Evolutionary conservation across 202 grass and related monocot genomes (phyloP).

Genomic region (Hordeum pubiflorum): DNA sequence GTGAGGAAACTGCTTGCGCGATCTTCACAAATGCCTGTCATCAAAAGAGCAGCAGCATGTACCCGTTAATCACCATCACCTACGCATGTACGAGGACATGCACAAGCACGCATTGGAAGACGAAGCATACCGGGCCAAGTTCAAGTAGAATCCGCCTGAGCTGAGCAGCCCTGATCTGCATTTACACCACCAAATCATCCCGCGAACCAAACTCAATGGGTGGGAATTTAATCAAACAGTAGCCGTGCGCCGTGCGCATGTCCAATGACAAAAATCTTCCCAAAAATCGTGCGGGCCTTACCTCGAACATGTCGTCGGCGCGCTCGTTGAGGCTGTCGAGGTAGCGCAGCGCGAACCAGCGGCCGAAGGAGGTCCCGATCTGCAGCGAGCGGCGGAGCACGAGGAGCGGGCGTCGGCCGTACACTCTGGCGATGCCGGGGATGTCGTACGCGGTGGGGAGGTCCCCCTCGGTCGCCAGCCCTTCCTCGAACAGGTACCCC

Average conservation of each 20-base stretch:
- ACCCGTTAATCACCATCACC: not conserved
- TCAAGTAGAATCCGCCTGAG: slow-evolving; percentile 74
- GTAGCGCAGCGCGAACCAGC: slow-evolving; percentile 75
- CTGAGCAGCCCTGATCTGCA: slow-evolving; percentile 72
- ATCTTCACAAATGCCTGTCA: slow-evolving; percentile 89
- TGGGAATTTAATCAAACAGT: slow-evolving; percentile 15
- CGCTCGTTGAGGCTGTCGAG: slow-evolving; percentile 57
- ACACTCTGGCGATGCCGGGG: slow-evolving; percentile 43
- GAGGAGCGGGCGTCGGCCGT: slow-evolving; percentile 77
- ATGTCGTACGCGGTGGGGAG: slow-evolving; percentile 54
- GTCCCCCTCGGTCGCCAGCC: slow-evolving; percentile 44
- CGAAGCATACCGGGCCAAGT: slow-evolving; percentile 63
- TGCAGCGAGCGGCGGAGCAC: slow-evolving; percentile 72
- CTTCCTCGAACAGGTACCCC: slow-evolving; percentile 76
- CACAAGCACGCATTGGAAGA: not conserved
- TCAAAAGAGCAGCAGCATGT: slow-evolving; percentile 7
- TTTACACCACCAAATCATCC: slow-evolving; percentile 16
- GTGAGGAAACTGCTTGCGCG: slow-evolving; percentile 85
- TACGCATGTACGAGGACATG: not conserved
- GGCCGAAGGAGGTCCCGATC: slow-evolving; percentile 60
- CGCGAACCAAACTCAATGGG: not conserved
- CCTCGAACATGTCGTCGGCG: slow-evolving; percentile 77
- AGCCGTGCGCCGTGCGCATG: not conserved
- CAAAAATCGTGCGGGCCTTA: not conserved
- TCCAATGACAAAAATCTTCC: not conserved